Base-by-base conservation (phyloP, 768 basidiomycete species). In the Russula earlei region DNA sequence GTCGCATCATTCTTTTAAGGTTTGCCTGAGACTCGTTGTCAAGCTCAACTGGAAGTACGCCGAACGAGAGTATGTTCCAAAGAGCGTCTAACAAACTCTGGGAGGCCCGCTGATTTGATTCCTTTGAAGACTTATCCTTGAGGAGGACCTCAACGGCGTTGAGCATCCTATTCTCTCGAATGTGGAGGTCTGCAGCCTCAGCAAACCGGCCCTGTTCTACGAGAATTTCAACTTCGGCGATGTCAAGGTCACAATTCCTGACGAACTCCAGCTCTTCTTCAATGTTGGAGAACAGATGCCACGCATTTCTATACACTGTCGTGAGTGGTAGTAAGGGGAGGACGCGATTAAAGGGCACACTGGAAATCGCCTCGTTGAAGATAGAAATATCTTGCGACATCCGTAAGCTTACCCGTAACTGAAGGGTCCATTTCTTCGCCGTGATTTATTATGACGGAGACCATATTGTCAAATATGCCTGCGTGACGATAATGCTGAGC, bases 181-280 rank as follows among this genome's bases (percentile, higher is more conserved):
- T 47, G 45, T 64, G 76, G 20, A 84, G 64, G 24, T 79, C 72
- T 1, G 80, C 83, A 0, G 84, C 83, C 41, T 83, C 78, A 1
- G 61, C 44, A 46, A 67, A 70, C 59, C 70, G 69, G 15, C 73
- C 75, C 9, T 71, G 68, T 4, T 66, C 66, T 31, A 74, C 71
- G 11, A 82, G 69, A 4, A 85, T 63, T 0, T 67, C 66, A 0
- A 75, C 75, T 9, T 71, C 77, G 11, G 77, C 75, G 17, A 73
- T 61, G 63, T 82, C 78, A 17, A 85, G 68, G 43, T 75, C 76
- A 44, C 74, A 73, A 5, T 79, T 74, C 43, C 81, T 76, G 10
- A 80, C 70, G 56, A 80, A 86, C 45, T 77, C 74, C n/a, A 82
- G 56, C 25, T 74, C 74, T 24, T 83, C 81, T 22, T 85, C 79